These are phyloP conservation scores for Phytophthora lateralis DNA, from an alignment of 352 stramenopile species.

Conservation along the genomic window DNA sequence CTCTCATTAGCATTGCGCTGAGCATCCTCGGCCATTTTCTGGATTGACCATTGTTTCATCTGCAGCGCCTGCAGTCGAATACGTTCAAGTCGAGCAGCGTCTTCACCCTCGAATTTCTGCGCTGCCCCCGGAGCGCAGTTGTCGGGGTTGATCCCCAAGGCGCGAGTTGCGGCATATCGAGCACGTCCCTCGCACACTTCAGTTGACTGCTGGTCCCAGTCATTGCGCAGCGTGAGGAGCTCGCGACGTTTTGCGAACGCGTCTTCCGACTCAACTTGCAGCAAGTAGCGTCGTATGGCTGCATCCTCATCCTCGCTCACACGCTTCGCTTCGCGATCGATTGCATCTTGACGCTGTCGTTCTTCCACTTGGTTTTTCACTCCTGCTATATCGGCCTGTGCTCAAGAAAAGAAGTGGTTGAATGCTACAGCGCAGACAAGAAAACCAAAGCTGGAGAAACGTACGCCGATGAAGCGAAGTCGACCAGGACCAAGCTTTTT, in stretches of 20 bases:
- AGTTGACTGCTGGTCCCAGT: conserved; percentile 59
- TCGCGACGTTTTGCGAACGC: conserved; percentile 64
- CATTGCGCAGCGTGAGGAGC: conserved; percentile 64
- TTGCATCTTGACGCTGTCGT: conserved; percentile 55
- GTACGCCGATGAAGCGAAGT: conserved; percentile 70
- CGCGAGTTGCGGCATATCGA: conserved; percentile 37
- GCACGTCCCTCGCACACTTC: conserved; percentile 35
- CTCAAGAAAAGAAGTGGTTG: conserved; percentile 4
- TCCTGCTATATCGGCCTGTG: conserved; percentile 71
- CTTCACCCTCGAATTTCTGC: conserved; percentile 78
- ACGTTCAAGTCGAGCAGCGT: conserved; percentile 57
- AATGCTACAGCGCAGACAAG: neutral
- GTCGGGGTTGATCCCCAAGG: conserved; percentile 58
- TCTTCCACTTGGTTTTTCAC: conserved; percentile 81
- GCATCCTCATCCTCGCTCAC: conserved; percentile 59
- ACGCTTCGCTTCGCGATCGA: conserved; percentile 48
- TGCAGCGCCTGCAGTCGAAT: conserved; percentile 70
- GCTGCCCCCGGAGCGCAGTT: conserved; percentile 55
- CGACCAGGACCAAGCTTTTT: conserved; percentile 73
- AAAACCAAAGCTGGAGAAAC: conserved; percentile 8
- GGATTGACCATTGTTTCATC: conserved; percentile 67
- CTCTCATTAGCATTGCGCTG: conserved; percentile 47
- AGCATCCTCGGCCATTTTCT: conserved; percentile 58
- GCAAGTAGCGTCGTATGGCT: conserved; percentile 72
- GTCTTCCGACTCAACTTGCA: conserved; percentile 80